These are phyloP conservation scores for Mycotypha africana DNA, from an alignment of 371 early-diverging fungal genomes.

Conservation along the genomic window DNA sequence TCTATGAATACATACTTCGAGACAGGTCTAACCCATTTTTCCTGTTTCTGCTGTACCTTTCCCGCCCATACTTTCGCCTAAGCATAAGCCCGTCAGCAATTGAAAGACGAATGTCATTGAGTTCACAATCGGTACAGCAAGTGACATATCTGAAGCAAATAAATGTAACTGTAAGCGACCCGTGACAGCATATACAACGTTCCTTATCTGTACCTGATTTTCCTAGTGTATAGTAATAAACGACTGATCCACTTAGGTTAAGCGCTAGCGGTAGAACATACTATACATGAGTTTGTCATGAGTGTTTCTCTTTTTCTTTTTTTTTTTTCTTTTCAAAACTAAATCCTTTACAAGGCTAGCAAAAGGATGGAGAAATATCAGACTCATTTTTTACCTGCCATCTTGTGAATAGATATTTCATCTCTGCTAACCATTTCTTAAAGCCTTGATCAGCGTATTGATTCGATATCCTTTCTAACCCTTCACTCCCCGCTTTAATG, in stretches of 20 bases:
- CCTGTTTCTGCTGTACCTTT: conserved; percentile 18
- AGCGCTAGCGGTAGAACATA: conserved; percentile 82
- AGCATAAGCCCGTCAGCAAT: conserved; percentile 67
- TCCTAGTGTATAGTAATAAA: conserved; percentile 89
- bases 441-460: conserved; percentile 42
- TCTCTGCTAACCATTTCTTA: conserved; percentile 61
- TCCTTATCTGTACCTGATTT: conserved; percentile 68
- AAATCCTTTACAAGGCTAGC: background rate
- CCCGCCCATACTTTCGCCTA: conserved; percentile 72
- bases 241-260: conserved; percentile 85
- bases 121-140: conserved; percentile 90
- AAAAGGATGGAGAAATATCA: background rate
- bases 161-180: background rate
- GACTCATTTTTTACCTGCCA: conserved; percentile 67
- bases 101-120: conserved; percentile 87
- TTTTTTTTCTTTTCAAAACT: too few relatives aligned
- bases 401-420: conserved; percentile 73
- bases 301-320: too few relatives aligned
- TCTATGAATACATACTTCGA: background rate
- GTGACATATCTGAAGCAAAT: conserved; percentile 64
- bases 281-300: conserved; percentile 26
- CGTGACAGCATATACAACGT: background rate
- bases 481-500: conserved; percentile 81
- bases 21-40: background rate
- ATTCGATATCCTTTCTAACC: conserved; percentile 62